Conservation (phyloP, 2,329 filamentous ascomycete genomes). For the Didymella arachidicola region DNA sequence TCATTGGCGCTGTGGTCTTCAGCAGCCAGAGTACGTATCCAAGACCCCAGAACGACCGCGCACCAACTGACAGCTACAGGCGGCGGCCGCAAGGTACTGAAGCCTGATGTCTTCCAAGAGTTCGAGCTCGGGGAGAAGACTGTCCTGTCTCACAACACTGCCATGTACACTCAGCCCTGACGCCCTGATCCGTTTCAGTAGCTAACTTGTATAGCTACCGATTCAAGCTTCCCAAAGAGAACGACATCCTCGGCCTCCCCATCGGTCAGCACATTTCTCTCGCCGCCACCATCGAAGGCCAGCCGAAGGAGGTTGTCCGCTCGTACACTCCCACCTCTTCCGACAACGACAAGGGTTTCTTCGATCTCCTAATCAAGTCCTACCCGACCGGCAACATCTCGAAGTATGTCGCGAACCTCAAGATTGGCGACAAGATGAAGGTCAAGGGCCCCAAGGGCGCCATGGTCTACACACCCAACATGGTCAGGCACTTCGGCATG, state of each 20-base stretch:
- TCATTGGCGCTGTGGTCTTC: constrained; percentile 53
- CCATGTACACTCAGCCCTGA: constrained; percentile 70
- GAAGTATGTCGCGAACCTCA: constrained; percentile 84
- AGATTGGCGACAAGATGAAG: constrained; percentile 81
- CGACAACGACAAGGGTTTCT: constrained; percentile 72
- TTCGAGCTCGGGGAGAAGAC: constrained; percentile 96
- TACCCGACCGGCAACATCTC: constrained; percentile 98
- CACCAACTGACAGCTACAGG: constrained; percentile 20
- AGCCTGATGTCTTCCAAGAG: constrained; percentile 86
- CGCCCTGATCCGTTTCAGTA: not conserved
- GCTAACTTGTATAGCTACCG: constrained; percentile 72
- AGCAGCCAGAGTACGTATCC: constrained; percentile 8
- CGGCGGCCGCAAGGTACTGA: constrained; percentile 85
- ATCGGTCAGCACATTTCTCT: constrained; percentile 99
- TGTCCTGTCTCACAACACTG: constrained; percentile 95
- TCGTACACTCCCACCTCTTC: constrained; percentile 55
- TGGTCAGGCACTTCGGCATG: constrained; percentile 97
- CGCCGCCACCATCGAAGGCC: constrained; percentile 63
- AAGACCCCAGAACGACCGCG: not conserved
- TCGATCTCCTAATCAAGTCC: constrained; percentile 97
- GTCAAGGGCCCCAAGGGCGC: constrained; percentile 95
- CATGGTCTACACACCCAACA: constrained; percentile 96
- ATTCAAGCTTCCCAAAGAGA: constrained; percentile 80
- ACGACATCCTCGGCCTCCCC: constrained; percentile 88
- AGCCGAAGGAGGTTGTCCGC: constrained; percentile 53